These are phyloP conservation scores for Selenicereus undatus DNA, from an alignment of 148 eudicot genomes.

Conservation along the genomic window DNA sequence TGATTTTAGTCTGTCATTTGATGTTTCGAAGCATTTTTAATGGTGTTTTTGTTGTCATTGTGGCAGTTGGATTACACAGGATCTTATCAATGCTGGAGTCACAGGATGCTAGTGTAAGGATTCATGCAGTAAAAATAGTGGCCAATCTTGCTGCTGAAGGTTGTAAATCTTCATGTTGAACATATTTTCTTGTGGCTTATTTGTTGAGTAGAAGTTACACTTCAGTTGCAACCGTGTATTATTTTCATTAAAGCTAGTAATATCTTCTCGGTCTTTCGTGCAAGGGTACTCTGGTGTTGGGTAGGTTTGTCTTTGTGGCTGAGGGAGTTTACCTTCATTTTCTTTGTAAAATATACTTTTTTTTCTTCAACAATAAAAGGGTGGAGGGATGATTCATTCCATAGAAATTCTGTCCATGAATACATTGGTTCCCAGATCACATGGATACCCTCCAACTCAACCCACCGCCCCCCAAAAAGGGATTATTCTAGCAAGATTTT, in stretches of 20 bases:
- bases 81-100: constrained; percentile 92
- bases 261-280: neutral
- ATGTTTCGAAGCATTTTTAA: neutral
- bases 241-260: neutral
- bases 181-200: neutral
- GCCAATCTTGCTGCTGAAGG: constrained; percentile 99
- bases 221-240: constrained; percentile 1
- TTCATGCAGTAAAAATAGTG: constrained; percentile 96
- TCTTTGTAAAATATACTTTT: neutral
- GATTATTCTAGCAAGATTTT: no score
- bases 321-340: neutral
- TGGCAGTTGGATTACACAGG: constrained; percentile 84
- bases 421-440: no score
- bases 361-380: no score
- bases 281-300: neutral
- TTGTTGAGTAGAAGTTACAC: neutral
- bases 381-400: no score
- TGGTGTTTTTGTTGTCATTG: neutral
- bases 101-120: constrained; percentile 74
- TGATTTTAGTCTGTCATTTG: neutral
- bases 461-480: no score
- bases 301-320: no score
- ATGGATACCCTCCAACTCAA: no score
- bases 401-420: no score
- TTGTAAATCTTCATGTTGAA: constrained; percentile 26